Evolutionary conservation across 1,284 basidiomycete species (phyloP), one percentile per base, ranked within the genome.

Genomic region (Coriolopsis trogii): DNA sequence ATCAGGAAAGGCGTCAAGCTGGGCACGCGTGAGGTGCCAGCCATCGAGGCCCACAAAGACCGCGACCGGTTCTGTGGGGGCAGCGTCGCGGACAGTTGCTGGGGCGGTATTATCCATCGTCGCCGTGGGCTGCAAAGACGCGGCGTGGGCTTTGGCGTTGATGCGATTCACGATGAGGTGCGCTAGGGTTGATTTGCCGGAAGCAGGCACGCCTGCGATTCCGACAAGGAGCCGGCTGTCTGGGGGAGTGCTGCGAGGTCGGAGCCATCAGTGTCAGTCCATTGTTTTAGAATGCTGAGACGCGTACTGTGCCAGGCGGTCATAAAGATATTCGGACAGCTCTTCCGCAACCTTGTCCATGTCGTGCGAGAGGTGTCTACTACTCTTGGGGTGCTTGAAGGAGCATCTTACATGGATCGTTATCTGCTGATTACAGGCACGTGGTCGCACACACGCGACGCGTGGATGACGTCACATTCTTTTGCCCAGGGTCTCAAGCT

Each of bases 151-250:
- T 51, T 45, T 34, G 6, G 59, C 45, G 59, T 87, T 87, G 51
- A 77, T 67, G 33, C 76, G 68, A 6, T 74, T 61, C 4, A 83
- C 76, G 16, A 95, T 67, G 8, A 78, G 72, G 29, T 71, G 67
- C 2, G 89, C 80, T 18, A 95, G 76, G 0, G 86, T 81, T 0
- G 89, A 85, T 72, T 95, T 95, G 9, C 93, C 92, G 1, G 90
- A 89, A 0, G 88, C 92, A 5, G 93, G 92, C 13, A 91, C 82
- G 13, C 93, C 91, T 37, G 82, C 76, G 44, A 93, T 77, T 25
- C 89, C 93, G 21, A 95, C 79, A 5, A 95, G 71, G 25, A 93
- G 72, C 15, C 92, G 82, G 3, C 73, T 65, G 31, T 73, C 66
- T 9, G 70, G 47, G 2, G 78, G 69, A 3, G 71, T 73, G 40